Evolutionary conservation across 106 monocot genomes (phyloP), one percentile per base, ranked within the genome.

Genomic region (Apostasia ramifera): DNA sequence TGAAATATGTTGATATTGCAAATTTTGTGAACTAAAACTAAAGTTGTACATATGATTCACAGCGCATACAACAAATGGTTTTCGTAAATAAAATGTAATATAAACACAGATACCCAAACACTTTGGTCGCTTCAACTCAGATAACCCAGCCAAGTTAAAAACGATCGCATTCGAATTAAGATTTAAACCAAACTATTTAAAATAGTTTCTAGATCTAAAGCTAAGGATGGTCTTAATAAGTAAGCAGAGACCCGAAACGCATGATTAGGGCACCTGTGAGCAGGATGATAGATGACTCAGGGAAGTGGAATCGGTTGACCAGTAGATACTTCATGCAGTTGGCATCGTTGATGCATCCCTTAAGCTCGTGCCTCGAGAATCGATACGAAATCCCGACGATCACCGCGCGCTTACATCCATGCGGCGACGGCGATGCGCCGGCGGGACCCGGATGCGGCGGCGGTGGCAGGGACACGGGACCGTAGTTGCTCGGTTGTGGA

Each of bases 291-390:
- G 78, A 83, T 38, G 80, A 62, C 53, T 82, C 78, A 5, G 89
- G 89, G 56, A 85, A 85, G 11, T 63, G 62, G 72, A 80, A 90
- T 4, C 70, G 67, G 53, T 85, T 77, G 4, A 80, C 12, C 63
- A 85, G 85, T 58, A 90, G 72, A 48, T 85, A 76, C 63, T 76
- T 70, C 89, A 90, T 90, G 82, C 83, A 90, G 66, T 78, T 86
- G 66, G 85, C 85, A 50, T 90, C 89, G 63, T 85, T 90, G 55
- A 85, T 60, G 75, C 80, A 85, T 4, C 89, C 89, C 67, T 76
- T 83, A 44, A 90, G 83, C 83, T 85, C 82, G 57, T 73, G 70
- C 73, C 83, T 62, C 2, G 80, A 69, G 69, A 61, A 62, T 53
- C 70, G 63, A 59, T 90, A 90, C 74, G 89, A 78, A 49, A 90